These are phyloP conservation scores for Hygrocybe punicea DNA, from an alignment of 768 basidiomycete species.

Conservation along the genomic window DNA sequence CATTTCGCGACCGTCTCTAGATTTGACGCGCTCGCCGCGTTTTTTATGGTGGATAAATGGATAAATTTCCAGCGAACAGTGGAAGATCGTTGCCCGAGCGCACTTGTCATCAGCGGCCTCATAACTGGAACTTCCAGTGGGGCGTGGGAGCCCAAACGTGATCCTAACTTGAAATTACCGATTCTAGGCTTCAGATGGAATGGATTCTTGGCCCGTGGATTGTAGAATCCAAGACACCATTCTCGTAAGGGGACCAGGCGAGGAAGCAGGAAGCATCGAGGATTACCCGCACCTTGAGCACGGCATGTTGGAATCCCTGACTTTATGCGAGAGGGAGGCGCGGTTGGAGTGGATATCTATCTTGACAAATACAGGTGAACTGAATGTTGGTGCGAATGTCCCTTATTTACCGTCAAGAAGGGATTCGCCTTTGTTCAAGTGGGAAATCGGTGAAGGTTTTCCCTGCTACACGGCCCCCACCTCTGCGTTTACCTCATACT, in stretches of 20 bases:
- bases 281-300: slow-evolving; percentile 54
- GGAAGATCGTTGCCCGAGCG: background rate
- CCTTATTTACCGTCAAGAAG: background rate
- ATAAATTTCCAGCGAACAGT: slow-evolving; percentile 33
- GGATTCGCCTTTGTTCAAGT: slow-evolving; percentile 15
- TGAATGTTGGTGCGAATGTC: background rate
- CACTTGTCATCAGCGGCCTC: too few species aligned
- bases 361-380: slow-evolving; percentile 27
- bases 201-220: slow-evolving; percentile 71
- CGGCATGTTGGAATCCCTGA: slow-evolving; percentile 55
- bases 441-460: slow-evolving; percentile 46
- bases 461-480: slow-evolving; percentile 51
- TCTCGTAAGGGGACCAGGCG: slow-evolving; percentile 18
- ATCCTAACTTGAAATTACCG: too few species aligned
- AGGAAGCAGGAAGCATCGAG: slow-evolving; percentile 20
- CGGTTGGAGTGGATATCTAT: slow-evolving; percentile 54
- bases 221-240: slow-evolving; percentile 30
- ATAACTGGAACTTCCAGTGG: too few species aligned
- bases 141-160: background rate
- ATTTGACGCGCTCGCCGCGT: slow-evolving; percentile 25
- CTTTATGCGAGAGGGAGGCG: slow-evolving; percentile 44
- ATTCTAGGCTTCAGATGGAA: slow-evolving; percentile 52
- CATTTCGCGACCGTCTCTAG: slow-evolving; percentile 54
- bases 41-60: slow-evolving; percentile 40
- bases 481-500: slow-evolving; percentile 26